phyloP scores from a whole-genome alignment of 1,139 yeast genomes.

The Yamadazyma blattariae region DNA sequence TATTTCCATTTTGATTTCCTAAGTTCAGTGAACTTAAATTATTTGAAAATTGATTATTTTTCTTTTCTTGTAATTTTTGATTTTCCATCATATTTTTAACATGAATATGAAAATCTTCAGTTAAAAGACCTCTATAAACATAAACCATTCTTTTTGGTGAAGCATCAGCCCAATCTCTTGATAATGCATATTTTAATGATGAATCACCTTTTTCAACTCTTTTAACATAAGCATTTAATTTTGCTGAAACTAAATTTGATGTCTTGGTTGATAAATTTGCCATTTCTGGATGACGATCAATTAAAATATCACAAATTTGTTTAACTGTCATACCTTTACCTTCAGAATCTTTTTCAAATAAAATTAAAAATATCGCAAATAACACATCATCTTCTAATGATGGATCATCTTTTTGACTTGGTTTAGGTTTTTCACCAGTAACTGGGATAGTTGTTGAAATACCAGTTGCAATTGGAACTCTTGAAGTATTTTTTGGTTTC shows the following conservation, averaged over 20 bases:
- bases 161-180: constrained; percentile 88
- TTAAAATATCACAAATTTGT: constrained; percentile 72
- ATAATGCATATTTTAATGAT: constrained; percentile 65
- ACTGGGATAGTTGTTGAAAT: constrained; percentile 77
- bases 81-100: constrained; percentile 55
- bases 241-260: constrained; percentile 78
- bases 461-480: constrained; percentile 63
- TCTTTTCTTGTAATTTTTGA: constrained; percentile 23
- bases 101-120: constrained; percentile 68
- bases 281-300: constrained; percentile 77
- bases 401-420: constrained; percentile 56
- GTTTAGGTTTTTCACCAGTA: constrained; percentile 76
- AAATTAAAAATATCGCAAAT: constrained; percentile 67
- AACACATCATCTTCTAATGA: constrained; percentile 75
- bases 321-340: constrained; percentile 83
- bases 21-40: neutral
- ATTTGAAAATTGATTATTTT: constrained; percentile 3
- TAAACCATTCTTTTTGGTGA: constrained; percentile 87
- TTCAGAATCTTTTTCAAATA: constrained; percentile 63
- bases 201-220: constrained; percentile 80
- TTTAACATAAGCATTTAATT: constrained; percentile 78
- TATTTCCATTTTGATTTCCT: neutral
- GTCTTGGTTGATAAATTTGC: constrained; percentile 74
- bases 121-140: constrained; percentile 72
- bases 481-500: constrained; percentile 36